Evolutionary conservation across 2,329 filamentous ascomycete species (phyloP), one percentile per base, ranked within the genome.

Genomic region (Hypoxylon sp.): DNA sequence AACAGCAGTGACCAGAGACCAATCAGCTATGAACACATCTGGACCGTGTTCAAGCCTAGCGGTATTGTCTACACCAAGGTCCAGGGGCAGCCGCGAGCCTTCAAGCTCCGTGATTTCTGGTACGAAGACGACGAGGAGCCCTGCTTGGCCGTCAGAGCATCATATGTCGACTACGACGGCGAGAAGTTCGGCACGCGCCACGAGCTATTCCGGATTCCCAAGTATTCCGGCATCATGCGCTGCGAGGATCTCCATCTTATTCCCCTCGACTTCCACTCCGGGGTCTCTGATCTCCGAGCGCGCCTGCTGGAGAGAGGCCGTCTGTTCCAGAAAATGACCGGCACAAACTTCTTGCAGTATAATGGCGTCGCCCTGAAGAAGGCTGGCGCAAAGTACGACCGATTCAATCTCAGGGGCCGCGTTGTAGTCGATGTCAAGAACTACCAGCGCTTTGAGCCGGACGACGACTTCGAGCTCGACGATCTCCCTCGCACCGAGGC

Each of bases 301-400:
- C 63, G 53, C 8, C 68, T 80, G 54, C 71, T 77, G 2, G 75
- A 73, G 37, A 72, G 78, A 8, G 79, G 78, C 31, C 75, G 74
- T 31, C 73, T 61, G 33, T 79, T 79, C 54, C 75, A 77, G 70
- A 62, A 68, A 7, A 67, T 76, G 33, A 70, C 74, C 17, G 79
- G 79, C 14, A 75, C 77, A 56, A 74, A 79, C 53, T 79, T 79
- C 67, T 73, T 76, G 70, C 73, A 79, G 30, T 81, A 79, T 67
- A 73, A 66, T 27, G 78, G 76, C 17, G 66, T 74, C 1, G 74
- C 71, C 3, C 33, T 74, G 20, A 68, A 66, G 65, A 56, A 27
- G 49, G 49, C 27, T 22, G 44, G 14, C 2, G 3, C 5, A 2
- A 62, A 31, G 10, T 61, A 55, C 14, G 75, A 72, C 30, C 71